A percentile compares a stretch with the other conserved stretches of the same genome.
Evolutionary conservation across 352 stramenopile species (phyloP).

Genomic region (Elongisporangium anandrum): DNA sequence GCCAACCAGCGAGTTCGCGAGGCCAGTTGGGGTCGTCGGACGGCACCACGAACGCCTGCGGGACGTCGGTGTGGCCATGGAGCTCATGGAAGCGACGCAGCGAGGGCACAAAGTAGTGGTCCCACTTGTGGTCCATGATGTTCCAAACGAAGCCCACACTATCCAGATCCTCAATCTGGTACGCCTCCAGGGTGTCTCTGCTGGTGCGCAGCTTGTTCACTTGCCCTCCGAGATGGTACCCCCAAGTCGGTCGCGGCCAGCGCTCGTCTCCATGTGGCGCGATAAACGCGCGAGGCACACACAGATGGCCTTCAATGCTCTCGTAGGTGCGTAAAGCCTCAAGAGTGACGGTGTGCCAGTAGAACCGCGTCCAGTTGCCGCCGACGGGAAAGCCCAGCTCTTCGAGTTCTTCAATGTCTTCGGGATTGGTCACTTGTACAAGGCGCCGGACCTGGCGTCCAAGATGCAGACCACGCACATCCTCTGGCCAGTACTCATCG

Average conservation of each 20-base stretch:
- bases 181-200: conserved; percentile 9
- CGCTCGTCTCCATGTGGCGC: conserved; percentile 18
- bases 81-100: conserved; percentile 28
- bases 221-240: conserved; percentile 26
- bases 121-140: conserved; percentile 28
- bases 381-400: conserved; percentile 24
- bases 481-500: conserved; percentile 23
- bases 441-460: conserved; percentile 28
- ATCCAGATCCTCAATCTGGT: conserved; percentile 31
- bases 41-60: conserved; percentile 33
- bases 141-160: conserved; percentile 38
- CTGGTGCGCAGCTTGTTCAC: conserved; percentile 32
- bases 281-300: conserved; percentile 31
- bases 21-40: conserved; percentile 15
- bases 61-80: conserved; percentile 33
- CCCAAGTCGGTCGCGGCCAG: conserved; percentile 35
- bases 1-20: conserved; percentile 23
- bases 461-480: conserved; percentile 34
- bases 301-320: conserved; percentile 22
- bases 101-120: conserved; percentile 28
- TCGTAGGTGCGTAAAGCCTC: conserved; percentile 29
- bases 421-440: conserved; percentile 2
- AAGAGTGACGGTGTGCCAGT: conserved; percentile 26
- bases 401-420: conserved; percentile 15
- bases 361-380: conserved; percentile 35